Base-by-base conservation (phyloP, 2,329 filamentous ascomycete genomes). In the Exophiala xenobiotica region DNA sequence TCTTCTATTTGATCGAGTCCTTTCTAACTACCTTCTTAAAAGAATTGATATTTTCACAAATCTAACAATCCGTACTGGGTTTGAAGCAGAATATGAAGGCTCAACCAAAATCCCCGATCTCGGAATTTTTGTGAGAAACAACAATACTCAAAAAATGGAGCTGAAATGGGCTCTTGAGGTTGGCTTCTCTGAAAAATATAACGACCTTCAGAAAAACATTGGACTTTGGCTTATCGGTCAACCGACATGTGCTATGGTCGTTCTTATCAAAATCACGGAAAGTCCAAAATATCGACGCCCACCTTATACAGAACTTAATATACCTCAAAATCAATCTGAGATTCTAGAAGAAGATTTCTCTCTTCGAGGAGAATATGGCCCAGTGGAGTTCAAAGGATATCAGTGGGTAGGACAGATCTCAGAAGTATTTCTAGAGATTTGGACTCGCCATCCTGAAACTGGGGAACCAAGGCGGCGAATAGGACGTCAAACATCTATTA, bases 321-420 rank as follows among this genome's bases (percentile, higher is more conserved):
- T 12, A 6, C 26, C 26, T 27, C 26, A 27, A 12, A 12, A 27
- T 6, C 7, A 12, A 12, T 6, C 26, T 27, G 7, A 27, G 26
- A 27, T 27, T 27, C 6, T 12, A 27, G 26, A 6, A 27, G 12
- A 12, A 31, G 12, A 47, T 19, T 40, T 47, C 35, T 31, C 45
- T 18, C 23, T 20, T 18, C 5, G 27, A 9, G 45, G 45, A 31
- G 45, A 40, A 1, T 31, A 47, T 14, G 45, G 45, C 12, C 33
- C 45, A 8, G 22, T 40, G 5, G 23, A 39, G 20, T 47, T 39
- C 35, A 47, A 40, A 12, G 45, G 45, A 40, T 18, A 27, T 19
- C 45, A 47, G 45, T 47, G 45, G 33, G 35, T 27, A 23, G 45
- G 45, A 27, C 33, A 27, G 9, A 47, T 47, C 22, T 40, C 33